These are phyloP conservation scores for Ammopiptanthus mongolicus DNA, from an alignment of 306 rosid genomes.

Conservation along the genomic window DNA sequence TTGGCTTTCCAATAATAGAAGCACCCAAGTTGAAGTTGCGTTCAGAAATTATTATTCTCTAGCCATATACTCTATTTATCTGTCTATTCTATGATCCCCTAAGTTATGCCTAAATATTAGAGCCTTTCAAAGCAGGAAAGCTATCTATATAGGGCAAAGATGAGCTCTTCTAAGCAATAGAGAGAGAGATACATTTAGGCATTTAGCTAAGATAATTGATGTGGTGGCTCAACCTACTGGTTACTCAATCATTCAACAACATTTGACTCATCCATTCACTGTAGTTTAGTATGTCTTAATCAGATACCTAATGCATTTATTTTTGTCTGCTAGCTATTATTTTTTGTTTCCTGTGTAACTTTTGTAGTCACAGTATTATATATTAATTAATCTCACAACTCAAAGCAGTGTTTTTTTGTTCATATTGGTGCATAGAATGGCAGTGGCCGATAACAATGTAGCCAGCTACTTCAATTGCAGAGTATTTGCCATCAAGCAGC, in stretches of 20 bases:
- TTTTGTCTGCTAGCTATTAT: not conserved
- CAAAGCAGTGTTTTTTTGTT: constrained; percentile 25
- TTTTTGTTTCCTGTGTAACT: not conserved
- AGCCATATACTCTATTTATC: not conserved
- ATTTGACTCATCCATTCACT: not conserved
- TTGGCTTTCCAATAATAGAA: not conserved
- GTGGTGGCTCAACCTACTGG: not conserved
- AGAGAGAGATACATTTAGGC: not conserved
- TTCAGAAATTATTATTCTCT: not conserved
- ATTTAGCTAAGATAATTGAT: not conserved
- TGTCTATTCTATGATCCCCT: not conserved
- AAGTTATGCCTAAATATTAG: not conserved
- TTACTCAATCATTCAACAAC: not conserved
- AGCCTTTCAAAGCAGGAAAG: not conserved
- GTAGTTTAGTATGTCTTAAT: constrained; percentile 18
- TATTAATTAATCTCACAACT: constrained; percentile 10
- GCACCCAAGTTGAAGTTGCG: not conserved
- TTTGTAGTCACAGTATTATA: not conserved
- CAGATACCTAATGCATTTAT: constrained; percentile 8
- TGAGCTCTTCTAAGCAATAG: not conserved
- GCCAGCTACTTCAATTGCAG: constrained; percentile 60
- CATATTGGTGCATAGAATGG: constrained; percentile 45
- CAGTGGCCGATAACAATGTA: constrained; percentile 43
- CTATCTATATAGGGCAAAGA: not conserved
- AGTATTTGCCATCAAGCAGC: constrained; percentile 65